A percentile compares a stretch with the other conserved stretches of the same genome.
phyloP scores from a whole-genome alignment of 352 stramenopile species.

The Phytophthora cajani region DNA sequence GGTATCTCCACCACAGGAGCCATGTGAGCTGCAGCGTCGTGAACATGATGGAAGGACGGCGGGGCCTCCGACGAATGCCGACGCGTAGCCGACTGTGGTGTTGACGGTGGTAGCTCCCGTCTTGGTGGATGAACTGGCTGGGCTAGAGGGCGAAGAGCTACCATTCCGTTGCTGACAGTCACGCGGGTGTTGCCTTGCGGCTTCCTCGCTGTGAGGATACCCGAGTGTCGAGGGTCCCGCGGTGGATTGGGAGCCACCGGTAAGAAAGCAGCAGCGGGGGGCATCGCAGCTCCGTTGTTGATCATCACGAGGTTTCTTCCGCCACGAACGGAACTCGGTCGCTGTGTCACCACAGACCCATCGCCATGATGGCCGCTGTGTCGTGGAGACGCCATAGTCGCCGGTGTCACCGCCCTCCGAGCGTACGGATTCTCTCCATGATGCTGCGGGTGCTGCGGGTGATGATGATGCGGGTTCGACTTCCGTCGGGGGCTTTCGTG shows the following conservation, averaged over 20 bases:
- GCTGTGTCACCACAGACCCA: slow-evolving; percentile 15
- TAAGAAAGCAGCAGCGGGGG: slow-evolving; percentile 18
- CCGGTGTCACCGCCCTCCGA: slow-evolving; percentile 28
- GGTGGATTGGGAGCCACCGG: slow-evolving; percentile 32
- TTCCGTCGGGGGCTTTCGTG: slow-evolving; percentile 21
- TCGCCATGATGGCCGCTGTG: slow-evolving; percentile 1
- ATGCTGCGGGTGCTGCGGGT: slow-evolving; percentile 18
- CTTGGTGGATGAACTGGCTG: slow-evolving; percentile 28
- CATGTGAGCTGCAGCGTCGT: slow-evolving; percentile 15
- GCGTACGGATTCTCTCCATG: slow-evolving; percentile 13
- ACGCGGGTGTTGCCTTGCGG: slow-evolving; percentile 24
- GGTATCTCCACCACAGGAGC: slow-evolving; percentile 4
- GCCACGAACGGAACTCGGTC: slow-evolving; percentile 56
- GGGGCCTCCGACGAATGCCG: slow-evolving; percentile 23
- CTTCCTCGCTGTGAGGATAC: slow-evolving; percentile 22
- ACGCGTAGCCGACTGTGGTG: slow-evolving; percentile 13
- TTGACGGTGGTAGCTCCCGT: slow-evolving; percentile 25
- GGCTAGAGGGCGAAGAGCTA: slow-evolving; percentile 35
- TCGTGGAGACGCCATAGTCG: slow-evolving; percentile 6
- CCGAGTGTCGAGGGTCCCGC: slow-evolving; percentile 29
- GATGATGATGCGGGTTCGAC: slow-evolving; percentile 19
- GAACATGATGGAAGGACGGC: slow-evolving; percentile 8
- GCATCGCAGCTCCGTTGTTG: slow-evolving; percentile 26
- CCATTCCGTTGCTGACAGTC: slow-evolving; percentile 30
- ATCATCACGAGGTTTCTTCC: slow-evolving; percentile 57